Evolutionary conservation across 1,139 yeast species (phyloP).

Genomic region (Nematodospora anomalae): DNA sequence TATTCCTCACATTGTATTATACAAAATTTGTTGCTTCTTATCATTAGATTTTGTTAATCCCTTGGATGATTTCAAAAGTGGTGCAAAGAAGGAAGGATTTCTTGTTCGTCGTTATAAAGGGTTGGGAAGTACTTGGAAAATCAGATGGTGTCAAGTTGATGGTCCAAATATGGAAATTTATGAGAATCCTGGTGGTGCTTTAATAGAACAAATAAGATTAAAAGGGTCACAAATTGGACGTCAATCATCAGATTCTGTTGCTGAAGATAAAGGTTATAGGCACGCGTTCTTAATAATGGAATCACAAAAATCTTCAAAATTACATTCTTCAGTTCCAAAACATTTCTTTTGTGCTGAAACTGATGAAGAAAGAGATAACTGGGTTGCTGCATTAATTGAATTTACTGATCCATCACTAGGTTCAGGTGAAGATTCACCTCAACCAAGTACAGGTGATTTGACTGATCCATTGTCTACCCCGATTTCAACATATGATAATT

Average conservation of each 20-base stretch:
- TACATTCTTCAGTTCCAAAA: slow-evolving; percentile 53
- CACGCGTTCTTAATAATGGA: slow-evolving; percentile 79
- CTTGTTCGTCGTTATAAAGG: slow-evolving; percentile 59
- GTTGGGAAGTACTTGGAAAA: slow-evolving; percentile 67
- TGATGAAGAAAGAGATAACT: slow-evolving; percentile 73
- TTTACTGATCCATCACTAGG: slow-evolving; percentile 23
- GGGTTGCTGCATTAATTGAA: slow-evolving; percentile 66
- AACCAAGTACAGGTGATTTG: slow-evolving; percentile 12
- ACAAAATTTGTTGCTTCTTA: slow-evolving; percentile 61
- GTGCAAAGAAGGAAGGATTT: slow-evolving; percentile 66
- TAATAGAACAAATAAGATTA: slow-evolving; percentile 60
- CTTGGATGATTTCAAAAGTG: slow-evolving; percentile 55
- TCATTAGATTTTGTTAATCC: slow-evolving; percentile 71
- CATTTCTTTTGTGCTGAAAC: slow-evolving; percentile 84
- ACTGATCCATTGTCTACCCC: slow-evolving; percentile 13
- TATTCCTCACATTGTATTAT: slow-evolving; percentile 56
- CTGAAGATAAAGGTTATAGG: slow-evolving; percentile 70
- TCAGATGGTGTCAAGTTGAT: slow-evolving; percentile 71
- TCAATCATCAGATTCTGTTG: slow-evolving; percentile 57
- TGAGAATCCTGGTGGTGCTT: slow-evolving; percentile 59
- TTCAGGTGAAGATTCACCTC: slow-evolving; percentile 14
- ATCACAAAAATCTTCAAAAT: slow-evolving; percentile 52
- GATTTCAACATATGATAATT: slow-evolving; percentile 15
- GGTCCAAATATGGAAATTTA: slow-evolving; percentile 61
- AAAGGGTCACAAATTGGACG: slow-evolving; percentile 63